Percentiles rank a stretch among this genome's conserved stretches.
These are phyloP conservation scores for Zea luxurians DNA, from an alignment of 176 grass and related monocot species.

Conservation along the genomic window DNA sequence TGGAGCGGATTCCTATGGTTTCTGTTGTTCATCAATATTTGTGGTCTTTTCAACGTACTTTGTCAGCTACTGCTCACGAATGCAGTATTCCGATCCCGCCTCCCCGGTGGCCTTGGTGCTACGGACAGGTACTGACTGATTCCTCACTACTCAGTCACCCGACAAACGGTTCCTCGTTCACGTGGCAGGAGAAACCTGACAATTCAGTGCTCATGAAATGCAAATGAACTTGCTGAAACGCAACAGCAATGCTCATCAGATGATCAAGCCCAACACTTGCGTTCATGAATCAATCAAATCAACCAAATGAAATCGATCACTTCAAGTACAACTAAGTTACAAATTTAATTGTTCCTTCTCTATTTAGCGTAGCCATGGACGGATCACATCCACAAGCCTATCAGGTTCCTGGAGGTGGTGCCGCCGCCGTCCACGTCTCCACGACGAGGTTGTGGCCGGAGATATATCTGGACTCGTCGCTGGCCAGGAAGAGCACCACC, in stretches of 20 bases:
- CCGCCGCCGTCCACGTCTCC: conserved; percentile 87
- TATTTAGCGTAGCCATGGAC: background rate
- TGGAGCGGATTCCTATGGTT: no score
- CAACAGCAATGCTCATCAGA: conserved; percentile 19
- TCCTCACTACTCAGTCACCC: no score
- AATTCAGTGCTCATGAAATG: background rate
- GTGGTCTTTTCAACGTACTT: conserved; percentile 1
- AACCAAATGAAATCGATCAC: conserved; percentile 39
- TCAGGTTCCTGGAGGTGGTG: conserved; percentile 82
- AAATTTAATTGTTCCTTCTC: no score
- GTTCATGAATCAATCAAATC: conserved; percentile 39
- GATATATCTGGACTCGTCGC: conserved; percentile 89
- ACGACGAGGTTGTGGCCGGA: conserved; percentile 98
- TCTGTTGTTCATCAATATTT: background rate
- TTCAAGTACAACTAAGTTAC: conserved; percentile 25
- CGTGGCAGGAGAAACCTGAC: background rate
- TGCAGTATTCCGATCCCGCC: no score
- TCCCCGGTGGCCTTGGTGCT: background rate
- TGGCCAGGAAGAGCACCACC: conserved; percentile 79
- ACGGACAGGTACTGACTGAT: no score
- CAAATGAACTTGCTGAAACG: background rate
- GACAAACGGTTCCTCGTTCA: background rate
- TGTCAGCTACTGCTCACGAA: background rate
- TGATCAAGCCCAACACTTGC: background rate
- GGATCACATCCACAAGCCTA: conserved; percentile 60